Conservation (phyloP, 306 rosid species). For the Begonia loranthoides region DNA sequence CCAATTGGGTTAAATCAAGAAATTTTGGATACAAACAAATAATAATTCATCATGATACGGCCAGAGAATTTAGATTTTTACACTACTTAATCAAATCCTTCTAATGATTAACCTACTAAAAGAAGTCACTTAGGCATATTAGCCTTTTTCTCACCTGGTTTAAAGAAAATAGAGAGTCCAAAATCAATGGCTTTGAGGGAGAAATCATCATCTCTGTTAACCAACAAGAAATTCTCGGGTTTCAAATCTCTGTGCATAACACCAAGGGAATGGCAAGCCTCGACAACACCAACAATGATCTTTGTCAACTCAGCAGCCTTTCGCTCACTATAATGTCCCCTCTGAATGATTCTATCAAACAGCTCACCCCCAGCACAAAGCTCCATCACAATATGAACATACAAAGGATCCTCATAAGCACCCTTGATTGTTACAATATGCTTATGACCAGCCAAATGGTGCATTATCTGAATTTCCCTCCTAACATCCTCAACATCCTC, state of each 20-base stretch:
- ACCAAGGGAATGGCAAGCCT: slow-evolving; percentile 92
- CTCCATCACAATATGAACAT: slow-evolving; percentile 95
- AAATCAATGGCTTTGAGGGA: slow-evolving; percentile 95
- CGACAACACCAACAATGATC: slow-evolving; percentile 86
- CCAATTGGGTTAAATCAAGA: too few species aligned
- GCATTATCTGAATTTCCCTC: slow-evolving; percentile 97
- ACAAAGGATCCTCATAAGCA: slow-evolving; percentile 82
- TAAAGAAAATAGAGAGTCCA: slow-evolving; percentile 94
- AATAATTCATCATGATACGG: too few species aligned
- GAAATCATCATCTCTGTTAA: slow-evolving; percentile 86
- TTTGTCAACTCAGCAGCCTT: slow-evolving; percentile 87
- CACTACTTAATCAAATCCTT: too few species aligned
- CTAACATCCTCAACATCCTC: slow-evolving; percentile 87
- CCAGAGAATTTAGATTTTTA: too few species aligned
- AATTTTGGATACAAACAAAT: too few species aligned
- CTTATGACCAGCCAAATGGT: slow-evolving; percentile 88
- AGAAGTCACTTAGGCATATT: too few species aligned
- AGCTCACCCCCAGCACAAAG: slow-evolving; percentile 88
- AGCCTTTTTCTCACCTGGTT: slow-evolving; percentile 44
- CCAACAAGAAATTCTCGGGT: slow-evolving; percentile 88
- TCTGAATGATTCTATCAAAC: slow-evolving; percentile 83
- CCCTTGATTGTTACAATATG: slow-evolving; percentile 89
- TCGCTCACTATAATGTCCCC: slow-evolving; percentile 87
- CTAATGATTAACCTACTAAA: too few species aligned
- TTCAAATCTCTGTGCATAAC: slow-evolving; percentile 94